These are phyloP conservation scores for Linum tenue DNA, from an alignment of 345 rosid species.

Conservation along the genomic window DNA sequence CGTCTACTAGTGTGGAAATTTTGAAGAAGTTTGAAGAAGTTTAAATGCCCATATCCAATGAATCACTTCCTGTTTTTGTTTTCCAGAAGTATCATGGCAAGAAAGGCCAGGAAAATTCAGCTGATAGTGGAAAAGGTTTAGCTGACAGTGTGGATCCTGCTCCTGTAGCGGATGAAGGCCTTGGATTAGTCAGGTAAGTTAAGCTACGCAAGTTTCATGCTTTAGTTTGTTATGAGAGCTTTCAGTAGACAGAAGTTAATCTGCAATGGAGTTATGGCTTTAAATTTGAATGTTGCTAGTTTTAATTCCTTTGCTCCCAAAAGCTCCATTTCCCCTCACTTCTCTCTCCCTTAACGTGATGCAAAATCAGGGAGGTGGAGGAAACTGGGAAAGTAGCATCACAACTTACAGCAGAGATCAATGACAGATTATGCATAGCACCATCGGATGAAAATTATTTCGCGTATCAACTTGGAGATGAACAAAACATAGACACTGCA, in stretches of 20 bases:
- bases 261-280: no score
- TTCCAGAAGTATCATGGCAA: conserved; percentile 35
- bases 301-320: no score
- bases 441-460: conserved; percentile 16
- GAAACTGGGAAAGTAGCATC: conserved; percentile 12
- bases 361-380: conserved; percentile 20
- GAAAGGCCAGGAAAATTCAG: conserved; percentile 12
- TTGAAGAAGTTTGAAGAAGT: no score
- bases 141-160: conserved; percentile 1
- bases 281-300: no score
- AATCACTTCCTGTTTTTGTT: background rate
- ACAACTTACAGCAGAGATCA: conserved; percentile 9
- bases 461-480: conserved; percentile 14
- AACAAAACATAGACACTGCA: conserved; percentile 15
- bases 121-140: conserved; percentile 6
- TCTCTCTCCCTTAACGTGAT: background rate
- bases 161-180: conserved; percentile 10
- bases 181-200: conserved; percentile 18
- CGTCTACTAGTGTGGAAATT: no score
- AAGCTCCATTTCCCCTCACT: background rate
- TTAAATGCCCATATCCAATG: background rate
- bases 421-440: conserved; percentile 10
- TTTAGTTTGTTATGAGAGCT: background rate
- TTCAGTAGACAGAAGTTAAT: no score
- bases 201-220: background rate